Conservation (phyloP, 345 rosid species). For the Populus davidiana region DNA sequence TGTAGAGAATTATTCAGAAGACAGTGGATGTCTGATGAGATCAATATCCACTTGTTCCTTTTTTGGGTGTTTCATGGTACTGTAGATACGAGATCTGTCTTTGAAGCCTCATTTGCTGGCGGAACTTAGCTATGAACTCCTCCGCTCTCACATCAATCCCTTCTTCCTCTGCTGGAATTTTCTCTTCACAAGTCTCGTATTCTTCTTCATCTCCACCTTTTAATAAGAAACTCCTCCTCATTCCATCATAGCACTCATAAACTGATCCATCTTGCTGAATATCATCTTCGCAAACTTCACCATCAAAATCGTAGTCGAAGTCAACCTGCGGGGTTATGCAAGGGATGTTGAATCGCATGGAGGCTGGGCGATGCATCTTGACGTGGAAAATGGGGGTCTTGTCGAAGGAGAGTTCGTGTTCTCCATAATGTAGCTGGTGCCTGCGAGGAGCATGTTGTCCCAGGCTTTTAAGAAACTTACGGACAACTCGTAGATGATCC, state of each 20-base stretch:
- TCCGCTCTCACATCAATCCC: constrained; percentile 82
- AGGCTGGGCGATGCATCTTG: constrained; percentile 63
- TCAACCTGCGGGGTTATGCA: constrained; percentile 62
- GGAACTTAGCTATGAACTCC: constrained; percentile 75
- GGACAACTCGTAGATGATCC: constrained; percentile 49
- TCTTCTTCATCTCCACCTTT: constrained; percentile 12
- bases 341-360: constrained; percentile 62
- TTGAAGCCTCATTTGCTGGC: constrained; percentile 73
- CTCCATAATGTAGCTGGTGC: constrained; percentile 37
- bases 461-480: constrained; percentile 54
- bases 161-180: constrained; percentile 38
- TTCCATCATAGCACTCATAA: constrained; percentile 22
- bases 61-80: constrained; percentile 35
- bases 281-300: not conserved
- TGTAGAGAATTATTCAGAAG: not conserved
- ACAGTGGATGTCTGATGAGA: not conserved
- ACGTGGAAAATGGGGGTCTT: constrained; percentile 68
- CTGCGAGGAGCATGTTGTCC: constrained; percentile 19
- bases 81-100: constrained; percentile 65
- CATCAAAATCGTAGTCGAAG: constrained; percentile 50
- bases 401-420: constrained; percentile 81
- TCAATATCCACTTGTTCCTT: not conserved
- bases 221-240: constrained; percentile 1
- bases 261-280: not conserved
- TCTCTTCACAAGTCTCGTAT: constrained; percentile 14